Conservation (phyloP, 176 grass and related monocot genomes). For the Aegilops bicornis region DNA sequence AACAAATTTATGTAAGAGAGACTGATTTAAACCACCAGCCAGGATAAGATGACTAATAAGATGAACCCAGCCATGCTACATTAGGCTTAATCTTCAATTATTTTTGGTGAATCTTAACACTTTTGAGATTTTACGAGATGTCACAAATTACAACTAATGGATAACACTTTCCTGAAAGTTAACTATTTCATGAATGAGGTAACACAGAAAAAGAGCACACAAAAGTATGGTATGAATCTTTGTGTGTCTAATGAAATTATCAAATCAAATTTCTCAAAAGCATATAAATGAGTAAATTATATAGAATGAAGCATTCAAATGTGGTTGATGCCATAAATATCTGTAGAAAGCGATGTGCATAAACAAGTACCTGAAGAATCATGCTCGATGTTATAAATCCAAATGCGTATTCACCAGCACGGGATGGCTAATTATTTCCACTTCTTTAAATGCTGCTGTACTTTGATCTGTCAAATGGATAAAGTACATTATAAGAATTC, state of each 20-base stretch:
- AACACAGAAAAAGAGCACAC: background rate
- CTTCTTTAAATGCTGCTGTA: conserved; percentile 90
- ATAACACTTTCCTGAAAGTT: background rate
- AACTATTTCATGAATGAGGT: background rate
- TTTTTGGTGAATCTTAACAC: background rate
- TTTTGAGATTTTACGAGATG: background rate
- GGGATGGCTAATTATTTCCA: conserved; percentile 92
- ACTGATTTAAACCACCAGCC: background rate
- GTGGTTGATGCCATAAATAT: background rate
- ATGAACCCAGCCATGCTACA: background rate
- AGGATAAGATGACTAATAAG: background rate
- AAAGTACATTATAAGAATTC: background rate
- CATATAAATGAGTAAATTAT: conserved; percentile 1
- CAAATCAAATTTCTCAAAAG: background rate
- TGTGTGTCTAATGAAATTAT: background rate
- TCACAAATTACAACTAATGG: background rate
- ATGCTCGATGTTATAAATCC: conserved; percentile 91
- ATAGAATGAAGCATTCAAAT: background rate
- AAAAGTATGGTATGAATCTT: background rate
- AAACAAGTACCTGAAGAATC: conserved; percentile 75
- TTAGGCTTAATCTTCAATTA: background rate
- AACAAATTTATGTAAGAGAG: background rate
- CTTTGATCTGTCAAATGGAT: conserved; percentile 80
- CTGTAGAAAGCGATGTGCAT: background rate
- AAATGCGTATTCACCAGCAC: conserved; percentile 96